A percentile compares a stretch with the other conserved stretches of the same genome.
These are phyloP conservation scores for Cercis canadensis DNA, from an alignment of 306 rosid species.

Conservation along the genomic window DNA sequence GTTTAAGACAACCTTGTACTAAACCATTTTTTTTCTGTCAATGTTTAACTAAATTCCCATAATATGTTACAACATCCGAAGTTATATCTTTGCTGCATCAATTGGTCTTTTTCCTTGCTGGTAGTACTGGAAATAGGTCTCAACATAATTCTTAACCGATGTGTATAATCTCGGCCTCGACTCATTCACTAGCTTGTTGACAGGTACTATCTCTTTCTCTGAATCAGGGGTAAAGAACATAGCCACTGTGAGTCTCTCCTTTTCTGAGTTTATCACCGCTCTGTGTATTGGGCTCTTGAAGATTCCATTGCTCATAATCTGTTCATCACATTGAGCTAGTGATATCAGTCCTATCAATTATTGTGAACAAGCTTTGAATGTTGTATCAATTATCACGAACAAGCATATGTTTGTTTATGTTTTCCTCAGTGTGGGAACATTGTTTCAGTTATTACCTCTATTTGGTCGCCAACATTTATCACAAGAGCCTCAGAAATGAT, in stretches of 20 bases:
- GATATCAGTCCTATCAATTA: constrained; percentile 5
- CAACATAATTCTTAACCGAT: constrained; percentile 48
- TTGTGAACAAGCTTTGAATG: neutral
- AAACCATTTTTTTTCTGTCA: no score
- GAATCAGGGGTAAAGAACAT: constrained; percentile 55
- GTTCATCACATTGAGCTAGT: constrained; percentile 29
- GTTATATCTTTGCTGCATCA: constrained; percentile 56
- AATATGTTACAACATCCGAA: neutral
- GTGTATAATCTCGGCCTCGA: constrained; percentile 56
- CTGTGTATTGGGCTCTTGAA: constrained; percentile 75
- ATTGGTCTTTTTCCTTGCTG: constrained; percentile 68
- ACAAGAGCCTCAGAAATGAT: constrained; percentile 64
- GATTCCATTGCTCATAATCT: constrained; percentile 69
- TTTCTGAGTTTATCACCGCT: constrained; percentile 54
- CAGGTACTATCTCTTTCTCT: constrained; percentile 61
- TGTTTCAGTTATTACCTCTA: constrained; percentile 70
- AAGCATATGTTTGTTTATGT: neutral
- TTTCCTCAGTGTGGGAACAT: neutral
- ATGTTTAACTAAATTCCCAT: no score
- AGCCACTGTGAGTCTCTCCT: constrained; percentile 64
- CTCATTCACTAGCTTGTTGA: constrained; percentile 51
- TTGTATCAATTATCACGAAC: neutral
- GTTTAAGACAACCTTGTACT: no score
- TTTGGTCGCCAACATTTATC: constrained; percentile 83
- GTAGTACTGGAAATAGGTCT: constrained; percentile 58